Conservation (phyloP, 345 rosid species). For the Garcia nutans region DNA sequence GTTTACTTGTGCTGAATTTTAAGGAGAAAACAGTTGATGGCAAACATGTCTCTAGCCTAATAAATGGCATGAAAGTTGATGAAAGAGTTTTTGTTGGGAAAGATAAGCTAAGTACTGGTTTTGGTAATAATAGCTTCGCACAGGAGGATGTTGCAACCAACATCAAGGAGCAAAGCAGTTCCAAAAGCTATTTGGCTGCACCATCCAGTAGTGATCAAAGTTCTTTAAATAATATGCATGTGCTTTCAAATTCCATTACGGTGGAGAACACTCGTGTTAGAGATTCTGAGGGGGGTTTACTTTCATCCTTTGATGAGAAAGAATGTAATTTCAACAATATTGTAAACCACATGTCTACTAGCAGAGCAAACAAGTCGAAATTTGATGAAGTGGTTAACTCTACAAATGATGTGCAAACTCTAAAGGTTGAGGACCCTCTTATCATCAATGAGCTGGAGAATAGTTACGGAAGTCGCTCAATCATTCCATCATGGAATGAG, state of each 20-base stretch:
- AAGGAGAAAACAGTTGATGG: neutral
- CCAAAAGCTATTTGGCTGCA: neutral
- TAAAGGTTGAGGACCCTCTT: slow-evolving; percentile 5
- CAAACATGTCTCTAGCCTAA: neutral
- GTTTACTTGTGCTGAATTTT: slow-evolving; percentile 7
- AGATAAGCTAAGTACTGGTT: neutral
- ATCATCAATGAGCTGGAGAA: slow-evolving; percentile 14
- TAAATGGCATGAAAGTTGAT: slow-evolving; percentile 3
- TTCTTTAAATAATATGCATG: neutral
- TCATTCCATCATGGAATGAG: slow-evolving; percentile 18
- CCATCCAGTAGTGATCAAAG: neutral
- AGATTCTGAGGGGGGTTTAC: neutral
- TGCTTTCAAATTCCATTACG: neutral
- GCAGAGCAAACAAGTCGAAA: slow-evolving; percentile 16
- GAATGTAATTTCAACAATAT: slow-evolving; percentile 14
- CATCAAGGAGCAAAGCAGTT: slow-evolving; percentile 5
- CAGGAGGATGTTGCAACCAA: slow-evolving; percentile 1
- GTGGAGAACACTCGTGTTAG: slow-evolving; percentile 3
- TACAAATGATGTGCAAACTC: slow-evolving; percentile 19
- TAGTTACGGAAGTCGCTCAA: slow-evolving; percentile 8
- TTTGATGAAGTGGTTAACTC: slow-evolving; percentile 14
- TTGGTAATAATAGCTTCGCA: neutral
- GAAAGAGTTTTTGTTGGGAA: neutral
- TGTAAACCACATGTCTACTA: slow-evolving; percentile 11
- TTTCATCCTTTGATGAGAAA: slow-evolving; percentile 13